Conservation (phyloP, 257 asterid genomes). For the Leonotis leonurus region DNA sequence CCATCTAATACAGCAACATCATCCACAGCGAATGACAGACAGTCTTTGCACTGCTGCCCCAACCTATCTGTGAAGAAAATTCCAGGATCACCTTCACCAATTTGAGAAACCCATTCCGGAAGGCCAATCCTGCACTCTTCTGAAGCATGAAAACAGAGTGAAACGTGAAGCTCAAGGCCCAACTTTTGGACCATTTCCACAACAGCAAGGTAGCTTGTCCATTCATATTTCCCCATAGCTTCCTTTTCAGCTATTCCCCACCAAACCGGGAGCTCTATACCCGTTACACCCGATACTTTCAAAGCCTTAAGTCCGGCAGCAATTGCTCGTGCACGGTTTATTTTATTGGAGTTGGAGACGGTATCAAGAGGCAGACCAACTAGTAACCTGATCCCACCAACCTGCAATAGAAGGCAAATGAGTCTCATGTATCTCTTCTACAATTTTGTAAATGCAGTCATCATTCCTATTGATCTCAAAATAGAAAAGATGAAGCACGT, state of each 20-base stretch:
- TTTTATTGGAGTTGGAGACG: slow-evolving; percentile 41
- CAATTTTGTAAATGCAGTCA: not conserved
- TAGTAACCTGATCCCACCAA: slow-evolving; percentile 35
- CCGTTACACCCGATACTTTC: slow-evolving; percentile 67
- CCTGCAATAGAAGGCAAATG: slow-evolving; percentile 32
- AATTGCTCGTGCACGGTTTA: slow-evolving; percentile 68
- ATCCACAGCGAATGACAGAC: slow-evolving; percentile 57
- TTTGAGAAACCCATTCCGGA: slow-evolving; percentile 64
- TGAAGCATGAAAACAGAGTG: slow-evolving; percentile 68
- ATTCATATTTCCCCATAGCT: slow-evolving; percentile 55
- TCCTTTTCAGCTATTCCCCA: slow-evolving; percentile 89
- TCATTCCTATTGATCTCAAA: not conserved
- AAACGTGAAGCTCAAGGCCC: slow-evolving; percentile 65
- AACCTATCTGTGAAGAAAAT: slow-evolving; percentile 54
- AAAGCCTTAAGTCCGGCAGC: slow-evolving; percentile 73
- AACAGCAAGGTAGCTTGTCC: slow-evolving; percentile 66
- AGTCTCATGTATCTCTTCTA: not conserved
- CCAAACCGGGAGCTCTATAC: slow-evolving; percentile 89
- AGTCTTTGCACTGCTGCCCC: slow-evolving; percentile 48
- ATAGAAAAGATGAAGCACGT: not conserved
- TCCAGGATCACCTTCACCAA: slow-evolving; percentile 44
- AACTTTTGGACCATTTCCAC: slow-evolving; percentile 53
- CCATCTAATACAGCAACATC: slow-evolving; percentile 74
- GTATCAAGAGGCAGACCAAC: slow-evolving; percentile 86
- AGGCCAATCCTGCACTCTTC: slow-evolving; percentile 36